Evolutionary conservation across 1,284 basidiomycete genomes (phyloP), one percentile per base, ranked within the genome.

Genomic region (Ustilago esculenta): DNA sequence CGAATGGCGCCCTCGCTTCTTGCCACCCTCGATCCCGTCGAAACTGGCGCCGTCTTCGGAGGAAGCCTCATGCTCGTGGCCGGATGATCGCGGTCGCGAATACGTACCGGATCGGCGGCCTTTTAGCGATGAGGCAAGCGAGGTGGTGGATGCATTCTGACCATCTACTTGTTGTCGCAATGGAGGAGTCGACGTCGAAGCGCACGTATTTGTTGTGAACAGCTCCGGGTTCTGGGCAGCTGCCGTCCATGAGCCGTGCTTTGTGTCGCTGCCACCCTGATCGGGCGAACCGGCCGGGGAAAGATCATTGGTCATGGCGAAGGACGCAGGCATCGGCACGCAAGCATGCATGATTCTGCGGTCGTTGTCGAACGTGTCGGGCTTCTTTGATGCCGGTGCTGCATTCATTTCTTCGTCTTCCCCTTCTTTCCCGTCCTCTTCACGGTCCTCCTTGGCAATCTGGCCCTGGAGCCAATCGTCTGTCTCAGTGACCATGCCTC

Each of bases 201-300:
- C 29, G 12, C 36, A 24, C 9, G 34, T 33, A 29, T 54, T 65
- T n/a, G n/a, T 33, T 3, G 45, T 36, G 17, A 53, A 58, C 8
- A 54, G 25, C 21, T 57, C 54, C 0, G 49, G 53, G 12, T 58
- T 45, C 17, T 50, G 48, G 8, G 53, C 53, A 33, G 48, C 47
- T 11, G 60, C 60, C 11, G 53, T 41, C 60, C 61, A 53, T 12
- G 54, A 57, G 6, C 61, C 55, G 20, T 66, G 55, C 51, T 66
- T 59, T 8, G 55, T 59, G 25, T 59, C 63, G 35, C 63, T 66
- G 10, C 51, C 56, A 23, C 55, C 51, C 12, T 54, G 49, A 18
- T 51, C 48, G 4, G 50, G 48, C 6, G 51, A 58, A 1, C 50
- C 48, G n/a, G 49, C 39, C 27, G 41, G 10, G 37, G 61, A 48